Evolutionary conservation across 2,329 filamentous ascomycete species (phyloP).

Genomic region (Ceratocystiopsis brevicomis): DNA sequence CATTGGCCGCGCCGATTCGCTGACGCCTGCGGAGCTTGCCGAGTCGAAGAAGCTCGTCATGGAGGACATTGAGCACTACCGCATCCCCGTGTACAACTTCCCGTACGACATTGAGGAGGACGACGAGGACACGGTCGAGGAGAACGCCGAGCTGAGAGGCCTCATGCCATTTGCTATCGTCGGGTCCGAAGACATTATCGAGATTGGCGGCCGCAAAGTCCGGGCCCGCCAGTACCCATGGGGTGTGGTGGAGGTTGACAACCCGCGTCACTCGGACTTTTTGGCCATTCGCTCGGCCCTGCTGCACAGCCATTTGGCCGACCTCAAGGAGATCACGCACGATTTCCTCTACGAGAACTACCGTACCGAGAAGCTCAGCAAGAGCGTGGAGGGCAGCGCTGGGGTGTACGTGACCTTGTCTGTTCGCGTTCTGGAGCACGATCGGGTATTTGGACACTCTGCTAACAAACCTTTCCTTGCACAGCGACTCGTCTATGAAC

Average conservation of each 20-base stretch:
- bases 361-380: constrained; percentile 99
- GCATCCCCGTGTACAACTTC: constrained; percentile 99
- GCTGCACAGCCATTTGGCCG: constrained; percentile 91
- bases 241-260: constrained; percentile 98
- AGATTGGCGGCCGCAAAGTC: constrained; percentile 81
- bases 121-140: constrained; percentile 96
- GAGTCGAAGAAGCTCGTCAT: constrained; percentile 99
- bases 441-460: too few relatives aligned
- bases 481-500: constrained; percentile 77
- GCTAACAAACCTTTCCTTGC: not conserved
- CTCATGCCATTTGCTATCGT: constrained; percentile 99
- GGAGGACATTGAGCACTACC: constrained; percentile 99
- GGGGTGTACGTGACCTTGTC: constrained; percentile 49
- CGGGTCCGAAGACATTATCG: constrained; percentile 85
- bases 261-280: constrained; percentile 97
- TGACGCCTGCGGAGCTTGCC: constrained; percentile 87
- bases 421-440: not conserved
- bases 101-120: constrained; percentile 99
- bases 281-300: constrained; percentile 90
- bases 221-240: constrained; percentile 95
- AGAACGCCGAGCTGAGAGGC: constrained; percentile 91
- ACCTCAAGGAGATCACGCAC: constrained; percentile 98
- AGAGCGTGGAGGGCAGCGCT: constrained; percentile 87
- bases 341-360: constrained; percentile 99
- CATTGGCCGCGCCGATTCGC: constrained; percentile 93